phyloP scores from a whole-genome alignment of 768 basidiomycete species.

The Lyophyllum semitale region DNA sequence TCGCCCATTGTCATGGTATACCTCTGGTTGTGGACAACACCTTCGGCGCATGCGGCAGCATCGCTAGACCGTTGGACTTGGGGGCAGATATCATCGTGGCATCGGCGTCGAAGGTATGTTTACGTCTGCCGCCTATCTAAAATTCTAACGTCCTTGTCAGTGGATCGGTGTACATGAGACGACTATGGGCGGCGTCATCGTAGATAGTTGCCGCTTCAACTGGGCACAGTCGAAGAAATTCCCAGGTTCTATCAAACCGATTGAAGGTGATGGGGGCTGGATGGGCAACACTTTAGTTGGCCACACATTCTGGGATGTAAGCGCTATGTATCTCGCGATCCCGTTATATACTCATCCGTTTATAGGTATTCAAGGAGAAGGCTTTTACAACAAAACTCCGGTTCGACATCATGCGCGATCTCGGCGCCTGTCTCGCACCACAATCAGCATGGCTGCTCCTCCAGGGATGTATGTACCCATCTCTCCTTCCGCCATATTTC shows the following conservation, averaged over 20 bases:
- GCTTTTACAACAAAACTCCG: conserved; percentile 28
- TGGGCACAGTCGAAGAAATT: conserved; percentile 55
- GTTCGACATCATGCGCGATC: conserved; percentile 56
- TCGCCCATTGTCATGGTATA: conserved; percentile 60
- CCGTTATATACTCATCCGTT: not conserved
- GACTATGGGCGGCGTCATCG: conserved; percentile 62
- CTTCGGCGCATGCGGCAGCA: conserved; percentile 59
- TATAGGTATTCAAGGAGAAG: conserved; percentile 17
- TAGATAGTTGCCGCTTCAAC: conserved; percentile 64
- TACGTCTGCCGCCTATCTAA: not conserved
- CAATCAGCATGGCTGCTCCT: conserved; percentile 60
- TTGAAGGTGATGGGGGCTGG: conserved; percentile 9
- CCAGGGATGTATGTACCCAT: conserved; percentile 36
- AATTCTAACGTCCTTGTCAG: conserved; percentile 22
- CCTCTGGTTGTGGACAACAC: conserved; percentile 70
- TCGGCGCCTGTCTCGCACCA: conserved; percentile 55
- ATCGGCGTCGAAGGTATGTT: conserved; percentile 10
- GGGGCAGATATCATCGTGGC: conserved; percentile 38
- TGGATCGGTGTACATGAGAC: conserved; percentile 75
- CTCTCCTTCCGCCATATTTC: not conserved
- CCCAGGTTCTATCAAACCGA: conserved; percentile 18
- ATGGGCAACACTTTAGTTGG: conserved; percentile 12
- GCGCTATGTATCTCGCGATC: not conserved
- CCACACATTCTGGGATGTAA: conserved; percentile 17
- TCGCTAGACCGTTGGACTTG: conserved; percentile 24